Conservation (phyloP, 768 basidiomycete species). For the Leccinum longicurvipes region DNA sequence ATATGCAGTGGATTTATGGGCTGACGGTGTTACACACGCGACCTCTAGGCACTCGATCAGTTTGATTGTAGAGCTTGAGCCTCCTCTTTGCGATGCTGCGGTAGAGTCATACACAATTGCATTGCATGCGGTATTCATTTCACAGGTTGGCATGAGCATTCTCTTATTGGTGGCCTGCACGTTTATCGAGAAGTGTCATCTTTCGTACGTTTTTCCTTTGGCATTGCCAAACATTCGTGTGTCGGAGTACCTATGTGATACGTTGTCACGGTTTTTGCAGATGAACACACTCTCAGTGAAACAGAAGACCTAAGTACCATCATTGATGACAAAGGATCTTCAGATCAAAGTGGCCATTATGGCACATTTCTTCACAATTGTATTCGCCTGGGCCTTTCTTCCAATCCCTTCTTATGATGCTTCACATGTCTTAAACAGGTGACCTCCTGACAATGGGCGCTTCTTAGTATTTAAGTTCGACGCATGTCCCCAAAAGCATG, state of each 20-base stretch:
- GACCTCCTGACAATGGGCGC: too few relatives aligned
- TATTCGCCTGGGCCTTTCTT: too few relatives aligned
- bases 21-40: constrained; percentile 12
- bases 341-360: too few relatives aligned
- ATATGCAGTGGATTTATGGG: constrained; percentile 10
- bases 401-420: too few relatives aligned
- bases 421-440: too few relatives aligned
- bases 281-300: constrained; percentile 54
- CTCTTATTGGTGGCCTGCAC: constrained; percentile 64
- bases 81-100: constrained; percentile 54
- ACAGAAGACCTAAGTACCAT: too few relatives aligned
- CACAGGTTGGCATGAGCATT: constrained; percentile 65
- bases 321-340: too few relatives aligned
- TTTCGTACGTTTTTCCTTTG: constrained; percentile 42
- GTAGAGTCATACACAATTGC: constrained; percentile 77
- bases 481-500: too few relatives aligned
- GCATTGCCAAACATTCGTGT: constrained; percentile 1
- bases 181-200: constrained; percentile 70
- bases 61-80: constrained; percentile 63
- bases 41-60: constrained; percentile 64
- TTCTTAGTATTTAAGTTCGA: too few relatives aligned
- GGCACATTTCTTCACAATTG: too few relatives aligned
- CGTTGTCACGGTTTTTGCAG: constrained; percentile 37
- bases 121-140: constrained; percentile 78
- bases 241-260: constrained; percentile 14